phyloP scores from a whole-genome alignment of 2,329 filamentous ascomycete species.

The Nothophoma quercina region DNA sequence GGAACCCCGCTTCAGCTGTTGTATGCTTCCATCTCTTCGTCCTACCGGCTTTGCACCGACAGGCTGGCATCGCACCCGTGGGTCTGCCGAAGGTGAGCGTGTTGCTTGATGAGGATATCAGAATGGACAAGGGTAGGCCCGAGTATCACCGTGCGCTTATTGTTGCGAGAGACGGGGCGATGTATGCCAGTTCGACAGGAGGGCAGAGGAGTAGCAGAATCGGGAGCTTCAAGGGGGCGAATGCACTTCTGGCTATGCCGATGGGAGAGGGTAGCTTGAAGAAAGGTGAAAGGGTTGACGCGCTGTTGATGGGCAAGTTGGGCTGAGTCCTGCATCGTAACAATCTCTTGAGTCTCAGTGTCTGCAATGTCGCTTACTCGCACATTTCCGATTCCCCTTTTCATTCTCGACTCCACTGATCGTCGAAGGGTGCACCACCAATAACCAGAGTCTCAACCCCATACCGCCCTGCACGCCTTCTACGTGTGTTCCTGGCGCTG shows the following conservation, averaged over 20 bases:
- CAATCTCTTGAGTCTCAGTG: too few species aligned
- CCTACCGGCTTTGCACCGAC: constrained; percentile 81
- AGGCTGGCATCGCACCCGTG: constrained; percentile 70
- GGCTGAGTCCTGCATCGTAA: constrained; percentile 1
- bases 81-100: constrained; percentile 79
- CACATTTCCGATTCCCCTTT: too few species aligned
- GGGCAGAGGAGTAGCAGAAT: constrained; percentile 89
- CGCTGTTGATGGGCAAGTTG: constrained; percentile 72
- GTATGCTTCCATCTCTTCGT: constrained; percentile 96
- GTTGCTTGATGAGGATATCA: constrained; percentile 73
- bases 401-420: too few species aligned
- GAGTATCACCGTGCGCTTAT: constrained; percentile 93
- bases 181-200: constrained; percentile 84
- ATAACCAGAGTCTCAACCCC: not conserved
- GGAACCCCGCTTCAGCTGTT: constrained; percentile 91
- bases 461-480: not conserved
- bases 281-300: constrained; percentile 76
- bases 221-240: constrained; percentile 86
- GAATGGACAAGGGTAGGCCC: constrained; percentile 74
- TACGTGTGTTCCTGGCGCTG: not conserved
- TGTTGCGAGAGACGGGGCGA: constrained; percentile 67
- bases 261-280: constrained; percentile 68
- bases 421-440: too few species aligned
- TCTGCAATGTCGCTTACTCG: too few species aligned
- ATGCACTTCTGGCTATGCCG: constrained; percentile 82